A percentile compares a stretch with the other conserved stretches of the same genome.
Evolutionary conservation across 2,329 filamentous ascomycete species (phyloP).

Genomic region (Xylogone sp.): DNA sequence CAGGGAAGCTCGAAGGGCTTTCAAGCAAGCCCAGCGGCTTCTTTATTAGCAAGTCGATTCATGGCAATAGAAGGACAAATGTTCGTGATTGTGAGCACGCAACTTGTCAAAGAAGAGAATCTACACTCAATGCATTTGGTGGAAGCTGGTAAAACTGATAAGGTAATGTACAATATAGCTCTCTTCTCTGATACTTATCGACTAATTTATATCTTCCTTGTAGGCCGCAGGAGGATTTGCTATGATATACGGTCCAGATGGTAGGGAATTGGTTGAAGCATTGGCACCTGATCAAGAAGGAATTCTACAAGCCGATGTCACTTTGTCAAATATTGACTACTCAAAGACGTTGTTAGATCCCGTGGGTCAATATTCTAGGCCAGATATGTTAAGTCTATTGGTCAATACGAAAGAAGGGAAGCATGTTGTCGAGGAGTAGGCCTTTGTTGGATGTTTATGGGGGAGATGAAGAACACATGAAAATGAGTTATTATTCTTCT

Average conservation of each 20-base stretch:
- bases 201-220: neutral
- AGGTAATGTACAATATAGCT: too few species aligned
- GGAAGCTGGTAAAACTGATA: conserved; percentile 1
- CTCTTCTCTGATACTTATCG: neutral
- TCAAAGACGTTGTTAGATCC: conserved; percentile 15
- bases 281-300: conserved; percentile 26
- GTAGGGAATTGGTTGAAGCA: conserved; percentile 24
- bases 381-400: conserved; percentile 18
- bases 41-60: conserved; percentile 1
- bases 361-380: conserved; percentile 21
- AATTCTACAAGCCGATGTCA: conserved; percentile 34
- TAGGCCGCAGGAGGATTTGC: conserved; percentile 19
- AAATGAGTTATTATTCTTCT: neutral
- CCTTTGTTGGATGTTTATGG: neutral
- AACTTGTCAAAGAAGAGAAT: conserved; percentile 9
- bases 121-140: conserved; percentile 1
- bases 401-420: conserved; percentile 6
- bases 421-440: conserved; percentile 4
- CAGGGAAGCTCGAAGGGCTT: neutral
- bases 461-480: neutral
- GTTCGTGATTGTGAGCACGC: conserved; percentile 9
- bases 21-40: neutral
- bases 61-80: conserved; percentile 9
- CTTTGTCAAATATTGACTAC: conserved; percentile 7
- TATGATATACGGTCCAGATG: conserved; percentile 30